Percentiles rank a stretch among this genome's conserved stretches.
These are phyloP conservation scores for Pholiota conissans DNA, from an alignment of 768 basidiomycete genomes.

Conservation along the genomic window DNA sequence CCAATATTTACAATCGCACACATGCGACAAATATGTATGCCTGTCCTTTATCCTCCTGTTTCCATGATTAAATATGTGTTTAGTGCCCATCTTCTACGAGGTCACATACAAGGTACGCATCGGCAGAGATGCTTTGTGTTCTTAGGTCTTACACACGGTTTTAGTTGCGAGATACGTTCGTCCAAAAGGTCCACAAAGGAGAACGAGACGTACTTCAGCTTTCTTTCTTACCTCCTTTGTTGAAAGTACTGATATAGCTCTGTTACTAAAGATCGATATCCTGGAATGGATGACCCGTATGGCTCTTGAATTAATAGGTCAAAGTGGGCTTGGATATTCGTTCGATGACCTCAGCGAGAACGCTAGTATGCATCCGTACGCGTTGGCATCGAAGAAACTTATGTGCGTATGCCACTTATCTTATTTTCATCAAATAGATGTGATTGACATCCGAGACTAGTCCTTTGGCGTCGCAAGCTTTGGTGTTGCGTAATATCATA, in stretches of 20 bases:
- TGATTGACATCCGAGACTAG: not conserved
- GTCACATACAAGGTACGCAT: slow-evolving; percentile 27
- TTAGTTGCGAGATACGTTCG: slow-evolving; percentile 29
- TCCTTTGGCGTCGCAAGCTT: not conserved
- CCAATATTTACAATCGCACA: slow-evolving; percentile 44
- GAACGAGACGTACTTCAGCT: slow-evolving; percentile 26
- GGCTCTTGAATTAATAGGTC: slow-evolving; percentile 50
- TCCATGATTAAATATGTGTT: not conserved
- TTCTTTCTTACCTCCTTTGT: too few relatives aligned
- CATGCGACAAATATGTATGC: slow-evolving; percentile 34
- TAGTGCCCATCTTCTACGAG: slow-evolving; percentile 36
- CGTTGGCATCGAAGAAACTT: slow-evolving; percentile 27
- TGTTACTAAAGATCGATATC: slow-evolving; percentile 31
- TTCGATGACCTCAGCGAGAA: slow-evolving; percentile 40
- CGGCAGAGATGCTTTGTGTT: not conserved
- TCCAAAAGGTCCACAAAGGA: slow-evolving; percentile 26
- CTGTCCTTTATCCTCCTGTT: not conserved
- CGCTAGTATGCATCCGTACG: slow-evolving; percentile 29
- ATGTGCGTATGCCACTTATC: slow-evolving; percentile 21
- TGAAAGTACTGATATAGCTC: not conserved
- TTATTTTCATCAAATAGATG: not conserved
- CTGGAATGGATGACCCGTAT: slow-evolving; percentile 39
- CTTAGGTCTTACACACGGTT: not conserved
- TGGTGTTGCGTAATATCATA: slow-evolving; percentile 5
- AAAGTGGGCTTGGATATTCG: slow-evolving; percentile 46